Evolutionary conservation across 805 yeast genomes (phyloP).

Genomic region (Metschnikowia shivogae): DNA sequence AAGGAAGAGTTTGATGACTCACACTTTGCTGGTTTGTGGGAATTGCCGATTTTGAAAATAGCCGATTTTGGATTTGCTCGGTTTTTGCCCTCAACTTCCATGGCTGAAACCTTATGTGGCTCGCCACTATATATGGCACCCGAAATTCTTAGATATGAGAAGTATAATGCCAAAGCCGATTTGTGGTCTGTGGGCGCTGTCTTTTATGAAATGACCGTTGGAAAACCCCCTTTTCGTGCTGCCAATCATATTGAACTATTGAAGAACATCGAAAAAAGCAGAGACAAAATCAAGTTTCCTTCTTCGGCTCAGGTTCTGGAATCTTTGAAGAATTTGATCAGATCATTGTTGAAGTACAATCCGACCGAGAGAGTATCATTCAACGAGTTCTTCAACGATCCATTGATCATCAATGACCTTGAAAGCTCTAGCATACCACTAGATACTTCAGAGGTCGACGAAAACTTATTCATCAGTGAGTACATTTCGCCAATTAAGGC

Average conservation of each 20-base stretch:
- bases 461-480: conserved; percentile 80
- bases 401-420: conserved; percentile 56
- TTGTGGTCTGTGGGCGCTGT: conserved; percentile 98
- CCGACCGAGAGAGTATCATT: conserved; percentile 88
- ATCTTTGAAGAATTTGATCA: conserved; percentile 64
- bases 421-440: conserved; percentile 53
- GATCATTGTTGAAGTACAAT: conserved; percentile 72
- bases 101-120: conserved; percentile 97
- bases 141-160: conserved; percentile 88
- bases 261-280: conserved; percentile 77
- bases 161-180: conserved; percentile 96
- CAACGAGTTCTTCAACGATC: conserved; percentile 78
- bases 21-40: conserved; percentile 76
- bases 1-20: conserved; percentile 51
- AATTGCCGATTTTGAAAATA: conserved; percentile 82
- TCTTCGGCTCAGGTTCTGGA: conserved; percentile 58
- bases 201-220: conserved; percentile 89
- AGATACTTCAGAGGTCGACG: conserved; percentile 66
- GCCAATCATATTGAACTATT: conserved; percentile 87
- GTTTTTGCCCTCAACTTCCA: conserved; percentile 83
- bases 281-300: conserved; percentile 78
- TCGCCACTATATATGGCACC: conserved; percentile 99
- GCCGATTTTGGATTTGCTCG: conserved; percentile 99
- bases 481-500: conserved; percentile 49
- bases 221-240: conserved; percentile 95